These are phyloP conservation scores for Leishmania tropica DNA, from an alignment of 208 protist species.

Conservation along the genomic window DNA sequence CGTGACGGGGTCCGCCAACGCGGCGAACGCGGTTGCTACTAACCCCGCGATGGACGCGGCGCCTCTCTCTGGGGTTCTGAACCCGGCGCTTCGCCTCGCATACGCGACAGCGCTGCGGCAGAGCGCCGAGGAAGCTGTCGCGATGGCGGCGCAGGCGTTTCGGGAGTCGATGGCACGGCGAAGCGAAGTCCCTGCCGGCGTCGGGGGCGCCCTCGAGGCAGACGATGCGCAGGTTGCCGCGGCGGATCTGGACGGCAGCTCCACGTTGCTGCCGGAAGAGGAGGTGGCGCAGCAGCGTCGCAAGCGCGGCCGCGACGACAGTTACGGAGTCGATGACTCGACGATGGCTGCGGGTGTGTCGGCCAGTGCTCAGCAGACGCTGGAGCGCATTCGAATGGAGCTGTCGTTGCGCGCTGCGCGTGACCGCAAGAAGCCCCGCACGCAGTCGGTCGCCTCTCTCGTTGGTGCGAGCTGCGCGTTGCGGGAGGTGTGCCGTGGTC, in stretches of 20 bases:
- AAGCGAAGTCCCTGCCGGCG: conserved; percentile 3
- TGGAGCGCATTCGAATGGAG: conserved; percentile 53
- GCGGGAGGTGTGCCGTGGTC: conserved; percentile 43
- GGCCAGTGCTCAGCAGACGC: conserved; percentile 42
- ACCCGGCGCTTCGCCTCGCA: conserved; percentile 35
- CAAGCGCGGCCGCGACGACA: conserved; percentile 23
- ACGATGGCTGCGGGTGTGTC: conserved; percentile 36
- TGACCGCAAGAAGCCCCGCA: conserved; percentile 22
- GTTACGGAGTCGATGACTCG: conserved; percentile 9
- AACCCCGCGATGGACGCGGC: conserved; percentile 10
- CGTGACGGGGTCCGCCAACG: conserved; percentile 30
- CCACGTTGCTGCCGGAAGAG: conserved; percentile 4
- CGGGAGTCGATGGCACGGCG: conserved; percentile 13
- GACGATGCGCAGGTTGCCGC: conserved; percentile 15
- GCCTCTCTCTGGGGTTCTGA: conserved; percentile 38
- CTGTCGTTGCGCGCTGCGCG: conserved; percentile 5
- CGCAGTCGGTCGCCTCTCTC: conserved; percentile 24
- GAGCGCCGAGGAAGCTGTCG: conserved; percentile 32
- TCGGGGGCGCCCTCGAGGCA: conserved; percentile 6
- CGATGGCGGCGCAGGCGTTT: conserved; percentile 26
- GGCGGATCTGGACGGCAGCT: conserved; percentile 11
- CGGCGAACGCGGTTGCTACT: conserved; percentile 19
- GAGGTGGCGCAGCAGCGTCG: conserved; percentile 7
- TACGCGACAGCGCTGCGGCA: conserved; percentile 48
- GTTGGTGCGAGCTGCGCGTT: conserved; percentile 48